Evolutionary conservation across 2,329 filamentous ascomycete genomes (phyloP), one percentile per base, ranked within the genome.

Genomic region (Talaromyces sp.): DNA sequence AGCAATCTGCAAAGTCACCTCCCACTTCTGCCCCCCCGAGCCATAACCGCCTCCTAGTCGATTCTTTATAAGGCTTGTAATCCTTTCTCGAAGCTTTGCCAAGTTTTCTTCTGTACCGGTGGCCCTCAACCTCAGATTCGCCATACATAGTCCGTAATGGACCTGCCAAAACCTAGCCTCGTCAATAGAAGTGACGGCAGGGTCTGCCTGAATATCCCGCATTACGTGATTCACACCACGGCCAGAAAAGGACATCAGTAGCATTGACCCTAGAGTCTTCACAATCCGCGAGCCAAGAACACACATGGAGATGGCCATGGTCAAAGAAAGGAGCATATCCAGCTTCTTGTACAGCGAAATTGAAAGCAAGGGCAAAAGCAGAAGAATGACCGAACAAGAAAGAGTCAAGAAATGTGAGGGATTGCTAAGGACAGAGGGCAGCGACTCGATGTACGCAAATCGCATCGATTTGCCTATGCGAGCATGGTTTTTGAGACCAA

Each of bases 81-180:
- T 85, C 53, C 91, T 87, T 65, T 90, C 88, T 62, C 93, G 85
- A 66, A 98, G 76, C 69, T 89, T 89, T 62, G 83, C 82, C 63
- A 96, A 79, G 5, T 88, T 85, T 14, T 89, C 85, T 64, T 95
- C 91, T 51, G 90, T 87, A 4, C 88, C 89, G 62, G 78, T 73
- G 30, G 96, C 85, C 63, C 88, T 85, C 23, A 99, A 77, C 75
- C 92, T 96, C 67, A 99, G 75, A 72, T 96, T 97, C 8, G 95
- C 95, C 89, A 98, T 96, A 72, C 92, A 96, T 47, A 98, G 82
- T 1, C 94, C 93, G 73, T 98, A 97, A 76, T 99, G 95, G 14
- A 97, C 95, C 79, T 99, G 95, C 95, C 95, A 99, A 76, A 99
- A 96, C 72, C 92, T 88, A 1, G 93, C 94, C 70, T 97, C 93